A percentile compares a stretch with the other conserved stretches of the same genome.
Conservation (phyloP, 2,329 filamentous ascomycete genomes). For the Fusarium anguioides region DNA sequence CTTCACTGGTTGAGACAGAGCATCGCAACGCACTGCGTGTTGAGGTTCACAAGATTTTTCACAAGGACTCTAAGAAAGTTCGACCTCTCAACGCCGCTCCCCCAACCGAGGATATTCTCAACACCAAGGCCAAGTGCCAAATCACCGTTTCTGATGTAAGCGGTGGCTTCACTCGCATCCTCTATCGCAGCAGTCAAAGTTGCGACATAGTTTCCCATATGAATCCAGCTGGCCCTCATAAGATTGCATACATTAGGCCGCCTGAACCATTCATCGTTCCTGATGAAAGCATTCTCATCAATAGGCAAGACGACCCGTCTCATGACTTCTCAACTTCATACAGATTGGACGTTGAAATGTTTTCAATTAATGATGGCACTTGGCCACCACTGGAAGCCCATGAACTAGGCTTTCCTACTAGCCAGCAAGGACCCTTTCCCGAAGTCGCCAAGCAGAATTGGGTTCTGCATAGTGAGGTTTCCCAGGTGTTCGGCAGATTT, state of each 20-base stretch:
- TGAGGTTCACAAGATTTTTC: conserved; percentile 64
- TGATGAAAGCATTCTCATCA: conserved; percentile 62
- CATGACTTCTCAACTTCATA: conserved; percentile 64
- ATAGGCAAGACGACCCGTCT: conserved; percentile 58
- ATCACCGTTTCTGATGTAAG: conserved; percentile 52
- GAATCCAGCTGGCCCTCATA: conserved; percentile 58
- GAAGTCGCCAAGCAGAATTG: conserved; percentile 47
- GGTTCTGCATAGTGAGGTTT: conserved; percentile 56
- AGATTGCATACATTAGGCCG: conserved; percentile 61
- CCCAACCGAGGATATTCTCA: conserved; percentile 47
- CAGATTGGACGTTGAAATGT: conserved; percentile 62
- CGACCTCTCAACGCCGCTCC: conserved; percentile 44
- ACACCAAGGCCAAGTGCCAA: conserved; percentile 52
- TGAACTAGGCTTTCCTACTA: conserved; percentile 46
- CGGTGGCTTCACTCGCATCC: conserved; percentile 53
- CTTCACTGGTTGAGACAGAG: conserved; percentile 47
- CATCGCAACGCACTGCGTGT: conserved; percentile 60
- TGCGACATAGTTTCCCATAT: conserved; percentile 64
- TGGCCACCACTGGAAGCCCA: conserved; percentile 64
- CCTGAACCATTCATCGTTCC: conserved; percentile 63
- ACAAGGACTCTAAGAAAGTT: conserved; percentile 58
- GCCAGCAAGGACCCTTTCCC: conserved; percentile 32
- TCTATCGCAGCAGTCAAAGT: conserved; percentile 66
- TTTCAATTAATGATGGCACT: conserved; percentile 59
- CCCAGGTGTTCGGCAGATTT: conserved; percentile 56